These are phyloP conservation scores for Phaeosphaeria sp. DNA, from an alignment of 2,329 filamentous ascomycete genomes.

Conservation along the genomic window DNA sequence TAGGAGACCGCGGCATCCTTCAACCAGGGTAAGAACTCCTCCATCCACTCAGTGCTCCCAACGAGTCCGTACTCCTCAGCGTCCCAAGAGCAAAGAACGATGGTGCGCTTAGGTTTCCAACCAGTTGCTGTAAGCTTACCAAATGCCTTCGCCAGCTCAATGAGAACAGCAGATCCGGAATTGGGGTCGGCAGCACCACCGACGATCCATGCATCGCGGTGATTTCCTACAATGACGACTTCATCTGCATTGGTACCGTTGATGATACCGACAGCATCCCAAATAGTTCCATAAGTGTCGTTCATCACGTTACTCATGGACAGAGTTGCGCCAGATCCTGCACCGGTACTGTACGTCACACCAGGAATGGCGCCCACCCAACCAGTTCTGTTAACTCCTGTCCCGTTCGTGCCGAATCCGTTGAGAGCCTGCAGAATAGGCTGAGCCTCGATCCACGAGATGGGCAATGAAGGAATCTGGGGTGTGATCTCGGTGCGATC, in stretches of 20 bases:
- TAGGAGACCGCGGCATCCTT: conserved; percentile 54
- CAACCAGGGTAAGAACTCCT: conserved; percentile 58
- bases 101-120: conserved; percentile 60
- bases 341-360: conserved; percentile 45
- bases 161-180: conserved; percentile 57
- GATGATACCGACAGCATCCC: conserved; percentile 76
- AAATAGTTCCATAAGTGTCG: conserved; percentile 80
- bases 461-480: conserved; percentile 82
- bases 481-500: conserved; percentile 71
- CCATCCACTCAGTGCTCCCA: conserved; percentile 57
- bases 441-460: conserved; percentile 81
- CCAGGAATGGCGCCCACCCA: conserved; percentile 47
- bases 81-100: conserved; percentile 54
- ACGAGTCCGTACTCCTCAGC: conserved; percentile 50
- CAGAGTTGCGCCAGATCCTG: conserved; percentile 59
- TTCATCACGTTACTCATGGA: conserved; percentile 73
- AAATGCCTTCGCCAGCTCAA: conserved; percentile 59
- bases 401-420: conserved; percentile 72
- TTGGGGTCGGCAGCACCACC: conserved; percentile 62
- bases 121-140: conserved; percentile 55
- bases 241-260: conserved; percentile 68
- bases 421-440: conserved; percentile 84
- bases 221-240: conserved; percentile 60
- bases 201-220: conserved; percentile 62
- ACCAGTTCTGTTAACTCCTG: conserved; percentile 47